Base-by-base conservation (phyloP, 2,329 filamentous ascomycete genomes). In the Ascomycota sp. region DNA sequence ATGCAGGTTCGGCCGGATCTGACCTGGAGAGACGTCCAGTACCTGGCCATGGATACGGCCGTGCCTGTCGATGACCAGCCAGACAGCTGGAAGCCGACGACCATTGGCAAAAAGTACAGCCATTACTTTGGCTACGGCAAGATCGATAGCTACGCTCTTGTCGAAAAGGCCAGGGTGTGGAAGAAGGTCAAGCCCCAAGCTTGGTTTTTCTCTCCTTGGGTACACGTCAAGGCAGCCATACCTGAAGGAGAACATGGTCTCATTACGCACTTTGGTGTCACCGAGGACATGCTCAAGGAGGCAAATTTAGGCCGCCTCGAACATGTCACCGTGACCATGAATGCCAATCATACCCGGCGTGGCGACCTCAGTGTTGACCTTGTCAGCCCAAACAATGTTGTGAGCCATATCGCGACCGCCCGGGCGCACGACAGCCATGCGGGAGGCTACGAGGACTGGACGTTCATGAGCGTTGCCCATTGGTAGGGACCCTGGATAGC, bases 241-340 rank as follows among this genome's bases (percentile, higher is more conserved):
- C 89, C 89, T 0, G 75, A 98, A 54, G 89, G 84, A 33, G 62
- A 79, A 21, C 56, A 78, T 36, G 89, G 89, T 1, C 56, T 98
- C 29, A 67, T 75, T 2, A 81, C 79, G 34, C 66, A 61, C n/a
- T 84, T 92, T 43, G 72, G 83, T 33, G 72, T 98, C 29, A 93
- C 81, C 0, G 55, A 71, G 35, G 72, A 83, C 13, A 82, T 84
- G 70, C 59, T 95, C 37, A 70, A 76, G 47, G 56, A 72, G 16
- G 81, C 81, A 43, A 98, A 98, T 49, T 52, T 98, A 10, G 81
- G 74, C 46, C 72, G 79, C 11, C 49, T 98, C 24, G 89, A 98
- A 58, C 89, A 98, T 55, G 80, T 98, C 27, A 95, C 86, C 1
- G 70, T 98, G 27, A 95, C 86, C 3, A 98, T 98, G 84, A 98